phyloP scores from a whole-genome alignment of 1,139 yeast species.

The Zygosaccharomyces pseudobailii region DNA sequence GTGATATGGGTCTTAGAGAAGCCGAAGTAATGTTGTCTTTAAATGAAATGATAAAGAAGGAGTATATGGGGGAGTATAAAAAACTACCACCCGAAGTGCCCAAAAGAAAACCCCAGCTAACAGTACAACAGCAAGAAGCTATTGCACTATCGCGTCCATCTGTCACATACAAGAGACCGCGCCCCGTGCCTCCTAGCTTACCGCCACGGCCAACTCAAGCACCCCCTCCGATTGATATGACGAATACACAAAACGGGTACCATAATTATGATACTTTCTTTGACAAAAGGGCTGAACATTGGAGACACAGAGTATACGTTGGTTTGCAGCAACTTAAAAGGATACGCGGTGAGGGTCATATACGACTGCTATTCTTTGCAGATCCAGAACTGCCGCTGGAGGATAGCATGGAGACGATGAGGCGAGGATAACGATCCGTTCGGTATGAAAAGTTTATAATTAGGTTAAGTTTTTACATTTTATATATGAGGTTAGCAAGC shows the following conservation, averaged over 20 bases:
- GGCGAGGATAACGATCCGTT: neutral
- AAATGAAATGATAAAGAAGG: constrained; percentile 28
- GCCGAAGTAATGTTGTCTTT: constrained; percentile 26
- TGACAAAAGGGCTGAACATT: constrained; percentile 41
- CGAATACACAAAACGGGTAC: constrained; percentile 23
- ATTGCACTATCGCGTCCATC: constrained; percentile 13
- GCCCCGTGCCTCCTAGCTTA: constrained; percentile 21
- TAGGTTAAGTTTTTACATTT: constrained; percentile 1
- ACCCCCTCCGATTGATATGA: neutral
- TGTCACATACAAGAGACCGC: constrained; percentile 10
- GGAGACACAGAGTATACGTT: constrained; percentile 39
- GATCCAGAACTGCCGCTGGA: constrained; percentile 28
- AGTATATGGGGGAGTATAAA: constrained; percentile 12
- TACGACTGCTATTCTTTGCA: constrained; percentile 28
- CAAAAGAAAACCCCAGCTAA: constrained; percentile 10
- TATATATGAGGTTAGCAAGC: neutral
- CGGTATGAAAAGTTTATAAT: neutral
- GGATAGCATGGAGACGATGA: constrained; percentile 17
- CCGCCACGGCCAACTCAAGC: constrained; percentile 7
- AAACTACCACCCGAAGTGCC: constrained; percentile 20
- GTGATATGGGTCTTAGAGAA: constrained; percentile 45
- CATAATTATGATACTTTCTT: constrained; percentile 25
- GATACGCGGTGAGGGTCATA: constrained; percentile 15
- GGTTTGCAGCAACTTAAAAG: constrained; percentile 31
- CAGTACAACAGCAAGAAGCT: constrained; percentile 12